Percentiles rank a stretch among this genome's conserved stretches.
These are phyloP conservation scores for Chenopodium album DNA, from an alignment of 148 eudicot genomes.

Conservation along the genomic window DNA sequence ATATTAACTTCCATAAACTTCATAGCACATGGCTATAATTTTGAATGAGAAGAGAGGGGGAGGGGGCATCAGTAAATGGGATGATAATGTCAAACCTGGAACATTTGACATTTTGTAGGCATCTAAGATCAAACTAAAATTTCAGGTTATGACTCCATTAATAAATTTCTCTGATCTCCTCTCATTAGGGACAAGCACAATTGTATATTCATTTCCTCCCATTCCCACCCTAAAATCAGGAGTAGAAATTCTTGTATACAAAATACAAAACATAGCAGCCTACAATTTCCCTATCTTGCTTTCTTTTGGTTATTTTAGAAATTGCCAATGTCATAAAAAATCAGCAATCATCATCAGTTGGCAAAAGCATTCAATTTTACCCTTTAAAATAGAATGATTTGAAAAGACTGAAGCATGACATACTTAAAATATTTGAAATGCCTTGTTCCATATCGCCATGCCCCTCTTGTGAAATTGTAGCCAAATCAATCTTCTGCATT, in stretches of 20 bases:
- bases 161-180: not conserved
- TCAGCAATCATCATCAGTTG: not conserved
- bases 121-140: not conserved
- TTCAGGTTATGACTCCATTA: not conserved
- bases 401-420: constrained; percentile 36
- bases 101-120: no score
- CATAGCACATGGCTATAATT: not conserved
- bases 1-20: not conserved
- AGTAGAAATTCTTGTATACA: not conserved
- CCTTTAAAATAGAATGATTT: constrained; percentile 17
- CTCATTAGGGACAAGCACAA: not conserved
- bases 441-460: constrained; percentile 78
- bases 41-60: no score
- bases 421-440: constrained; percentile 73
- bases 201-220: not conserved
- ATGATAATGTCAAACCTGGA: not conserved
- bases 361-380: constrained; percentile 19
- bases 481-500: constrained; percentile 84
- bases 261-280: constrained; percentile 4
- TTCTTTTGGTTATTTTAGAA: not conserved
- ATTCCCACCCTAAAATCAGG: not conserved
- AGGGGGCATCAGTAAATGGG: not conserved
- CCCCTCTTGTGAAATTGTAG: constrained; percentile 89
- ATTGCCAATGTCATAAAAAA: not conserved
- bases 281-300: not conserved